Evolutionary conservation across 306 rosid species (phyloP).

Genomic region (Cucumis sativus): Cucumber_9930_V3 NC_026656.2:21308001-21308500

Average conservation of each 20-base stretch:
- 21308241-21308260: too few relatives aligned
- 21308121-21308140: constrained; percentile 71
- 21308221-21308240: too few relatives aligned
- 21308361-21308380: constrained; percentile 74
- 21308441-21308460: background rate
- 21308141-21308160: constrained; percentile 96
- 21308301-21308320: constrained; percentile 17
- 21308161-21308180: constrained; percentile 55
- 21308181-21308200: background rate
- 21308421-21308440: constrained; percentile 74
- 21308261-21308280: background rate
- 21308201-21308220: background rate
- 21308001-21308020: background rate
- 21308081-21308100: background rate
- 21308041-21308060: background rate
- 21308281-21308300: background rate
- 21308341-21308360: constrained; percentile 83
- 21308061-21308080: background rate
- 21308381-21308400: constrained; percentile 95
- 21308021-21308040: background rate
- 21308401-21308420: constrained; percentile 82
- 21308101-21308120: constrained; percentile 80
- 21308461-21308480: background rate
- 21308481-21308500: too few relatives aligned
- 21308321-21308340: constrained; percentile 58